Evolutionary conservation across 352 stramenopile species (phyloP).

Genomic region (Phytophthora hybrid): DNA sequence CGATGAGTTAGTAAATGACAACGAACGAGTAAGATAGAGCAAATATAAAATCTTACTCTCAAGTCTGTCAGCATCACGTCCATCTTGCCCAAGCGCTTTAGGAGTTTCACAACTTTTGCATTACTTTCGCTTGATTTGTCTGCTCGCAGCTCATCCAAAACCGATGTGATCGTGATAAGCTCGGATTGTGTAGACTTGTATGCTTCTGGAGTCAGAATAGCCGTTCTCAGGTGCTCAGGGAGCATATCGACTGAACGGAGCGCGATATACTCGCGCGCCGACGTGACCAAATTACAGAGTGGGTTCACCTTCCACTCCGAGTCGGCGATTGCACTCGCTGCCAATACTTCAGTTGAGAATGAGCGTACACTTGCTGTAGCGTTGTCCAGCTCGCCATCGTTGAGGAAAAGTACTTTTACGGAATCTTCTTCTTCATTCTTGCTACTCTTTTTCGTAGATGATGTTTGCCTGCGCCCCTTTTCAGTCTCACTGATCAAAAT

Average conservation of each 20-base stretch:
- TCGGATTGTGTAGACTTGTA: constrained; percentile 87
- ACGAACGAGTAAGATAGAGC: not conserved
- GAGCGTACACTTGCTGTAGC: constrained; percentile 63
- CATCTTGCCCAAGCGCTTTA: constrained; percentile 77
- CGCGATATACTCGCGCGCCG: constrained; percentile 83
- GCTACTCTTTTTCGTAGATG: constrained; percentile 46
- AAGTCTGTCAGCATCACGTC: constrained; percentile 83
- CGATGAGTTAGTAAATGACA: constrained; percentile 13
- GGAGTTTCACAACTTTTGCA: constrained; percentile 62
- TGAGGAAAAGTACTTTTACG: constrained; percentile 81
- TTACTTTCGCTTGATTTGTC: constrained; percentile 35
- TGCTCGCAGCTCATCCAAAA: constrained; percentile 64
- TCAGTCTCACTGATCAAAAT: constrained; percentile 82
- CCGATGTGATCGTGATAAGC: constrained; percentile 68
- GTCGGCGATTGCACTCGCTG: constrained; percentile 69
- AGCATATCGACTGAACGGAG: constrained; percentile 87
- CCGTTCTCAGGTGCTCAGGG: constrained; percentile 78
- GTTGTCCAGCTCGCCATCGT: constrained; percentile 80
- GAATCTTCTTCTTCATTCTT: constrained; percentile 72
- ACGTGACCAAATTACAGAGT: constrained; percentile 82
- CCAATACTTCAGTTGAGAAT: constrained; percentile 76
- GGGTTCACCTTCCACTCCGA: constrained; percentile 84
- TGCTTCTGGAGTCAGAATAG: constrained; percentile 79
- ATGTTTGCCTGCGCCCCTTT: constrained; percentile 62
- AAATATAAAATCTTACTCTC: constrained; percentile 47